A percentile compares a stretch with the other conserved stretches of the same genome.
Evolutionary conservation across 495 filamentous ascomycete species (phyloP).

Genomic region (Neurospora sp.): DNA sequence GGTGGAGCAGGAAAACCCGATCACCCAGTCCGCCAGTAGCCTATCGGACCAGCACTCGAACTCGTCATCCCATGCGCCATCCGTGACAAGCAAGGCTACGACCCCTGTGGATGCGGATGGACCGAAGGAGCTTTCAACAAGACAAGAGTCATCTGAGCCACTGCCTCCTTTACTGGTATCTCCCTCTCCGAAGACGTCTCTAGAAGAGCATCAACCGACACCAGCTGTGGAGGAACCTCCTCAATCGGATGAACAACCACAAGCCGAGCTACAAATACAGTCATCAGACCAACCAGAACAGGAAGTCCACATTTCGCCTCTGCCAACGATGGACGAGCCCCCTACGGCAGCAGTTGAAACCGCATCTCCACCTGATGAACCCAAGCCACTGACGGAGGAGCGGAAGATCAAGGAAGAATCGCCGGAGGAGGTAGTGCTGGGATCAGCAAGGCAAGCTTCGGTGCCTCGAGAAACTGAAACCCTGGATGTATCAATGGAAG

Average conservation of each 20-base stretch:
- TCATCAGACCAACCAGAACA: background rate
- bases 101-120: constrained; percentile 41
- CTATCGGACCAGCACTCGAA: constrained; percentile 33
- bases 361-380: background rate
- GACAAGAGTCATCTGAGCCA: background rate
- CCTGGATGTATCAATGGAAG: background rate
- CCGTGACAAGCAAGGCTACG: constrained; percentile 45
- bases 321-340: background rate
- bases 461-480: background rate
- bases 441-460: background rate
- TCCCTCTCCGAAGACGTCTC: background rate
- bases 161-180: background rate
- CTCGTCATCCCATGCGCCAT: constrained; percentile 32
- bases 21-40: constrained; percentile 21
- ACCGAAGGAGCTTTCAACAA: constrained; percentile 16
- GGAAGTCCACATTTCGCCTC: background rate
- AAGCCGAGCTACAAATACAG: background rate
- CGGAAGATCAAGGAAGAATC: background rate
- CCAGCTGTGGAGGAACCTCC: background rate
- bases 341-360: background rate
- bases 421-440: background rate
- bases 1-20: constrained; percentile 6
- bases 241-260: background rate
- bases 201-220: background rate
- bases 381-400: background rate